Conservation (phyloP, 768 basidiomycete species). For the Kwoniella europaea region DNA sequence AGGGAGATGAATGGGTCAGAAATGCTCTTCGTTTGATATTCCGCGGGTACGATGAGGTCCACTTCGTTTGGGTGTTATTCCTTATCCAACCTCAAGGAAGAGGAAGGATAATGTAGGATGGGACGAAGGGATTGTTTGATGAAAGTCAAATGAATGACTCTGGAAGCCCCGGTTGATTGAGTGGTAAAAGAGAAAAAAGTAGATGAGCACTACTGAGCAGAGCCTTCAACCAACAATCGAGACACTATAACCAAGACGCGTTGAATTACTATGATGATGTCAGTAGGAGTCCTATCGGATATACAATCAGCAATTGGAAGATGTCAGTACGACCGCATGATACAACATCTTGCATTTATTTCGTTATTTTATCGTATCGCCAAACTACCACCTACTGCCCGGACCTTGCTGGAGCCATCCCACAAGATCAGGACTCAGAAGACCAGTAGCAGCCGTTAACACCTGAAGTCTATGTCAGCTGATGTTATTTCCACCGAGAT, state of each 20-base stretch:
- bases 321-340: slow-evolving; percentile 7
- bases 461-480: slow-evolving; percentile 27
- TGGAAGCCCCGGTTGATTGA: neutral
- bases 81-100: neutral
- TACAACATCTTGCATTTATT: slow-evolving; percentile 23
- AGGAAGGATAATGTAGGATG: slow-evolving; percentile 3
- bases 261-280: no score
- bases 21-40: slow-evolving; percentile 40
- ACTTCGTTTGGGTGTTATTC: neutral
- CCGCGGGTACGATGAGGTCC: slow-evolving; percentile 14
- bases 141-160: neutral
- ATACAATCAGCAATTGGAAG: neutral
- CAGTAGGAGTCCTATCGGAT: no score
- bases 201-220: neutral
- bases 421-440: slow-evolving; percentile 41
- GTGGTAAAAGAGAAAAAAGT: neutral
- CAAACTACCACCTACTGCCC: slow-evolving; percentile 18
- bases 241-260: no score
- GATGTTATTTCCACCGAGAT: neutral
- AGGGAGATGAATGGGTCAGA: slow-evolving; percentile 43
- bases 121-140: neutral
- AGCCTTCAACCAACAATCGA: neutral
- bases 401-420: slow-evolving; percentile 37
- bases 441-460: slow-evolving; percentile 24
- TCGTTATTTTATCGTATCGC: neutral